Base-by-base conservation (phyloP, 2,329 filamentous ascomycete genomes). In the Alternaria brassicae region DNA sequence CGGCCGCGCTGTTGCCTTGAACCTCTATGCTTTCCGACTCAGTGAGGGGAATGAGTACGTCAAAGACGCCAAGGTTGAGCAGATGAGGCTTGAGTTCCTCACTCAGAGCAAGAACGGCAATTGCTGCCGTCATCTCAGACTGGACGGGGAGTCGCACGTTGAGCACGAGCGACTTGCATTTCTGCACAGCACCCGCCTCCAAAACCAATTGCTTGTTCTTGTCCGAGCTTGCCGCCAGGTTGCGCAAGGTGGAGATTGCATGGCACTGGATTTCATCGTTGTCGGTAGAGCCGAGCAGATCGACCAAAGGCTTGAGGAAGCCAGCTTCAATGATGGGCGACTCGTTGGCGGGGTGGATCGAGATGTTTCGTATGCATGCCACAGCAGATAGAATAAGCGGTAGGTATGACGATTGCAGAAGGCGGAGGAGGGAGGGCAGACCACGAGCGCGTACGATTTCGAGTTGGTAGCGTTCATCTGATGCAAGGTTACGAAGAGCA, bases 211-310 rank as follows among this genome's bases (percentile, higher is more conserved):
- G 91, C 81, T 99, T 99, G 85, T 99, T 99, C 63, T 92, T 89
- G 77, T 99, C 95, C 7, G 94, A 98, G 80, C 93, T 98, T 55
- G 95, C 95, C 6, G 95, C 95, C 58, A 99, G 84, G 73, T 99
- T 99, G 64, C 95, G 89, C 48, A 99, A 85, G 0, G 95, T 99
- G 5, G 95, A 98, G 66, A 99, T 99, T 57, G 95, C 95, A 75
- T 99, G 95, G 75, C 95, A 99, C 77, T 99, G 95, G 51, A 99
- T 99, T 77, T 99, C 95, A 78, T 99, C 95, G 74, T 97, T 97
- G 70, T 98, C 94, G 0, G 93, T 97, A 9, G 93, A 96, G 51
- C 95, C 94, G 7, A 99, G 86, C 1, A 99, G 85, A 67, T 98
- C 93, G 23, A 99, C 95, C 55, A 99, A 81, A 0, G 95, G 95